Evolutionary conservation across 371 early-diverging fungal species (phyloP), one percentile per base, ranked within the genome.

Genomic region (Mortierella sp.): DNA sequence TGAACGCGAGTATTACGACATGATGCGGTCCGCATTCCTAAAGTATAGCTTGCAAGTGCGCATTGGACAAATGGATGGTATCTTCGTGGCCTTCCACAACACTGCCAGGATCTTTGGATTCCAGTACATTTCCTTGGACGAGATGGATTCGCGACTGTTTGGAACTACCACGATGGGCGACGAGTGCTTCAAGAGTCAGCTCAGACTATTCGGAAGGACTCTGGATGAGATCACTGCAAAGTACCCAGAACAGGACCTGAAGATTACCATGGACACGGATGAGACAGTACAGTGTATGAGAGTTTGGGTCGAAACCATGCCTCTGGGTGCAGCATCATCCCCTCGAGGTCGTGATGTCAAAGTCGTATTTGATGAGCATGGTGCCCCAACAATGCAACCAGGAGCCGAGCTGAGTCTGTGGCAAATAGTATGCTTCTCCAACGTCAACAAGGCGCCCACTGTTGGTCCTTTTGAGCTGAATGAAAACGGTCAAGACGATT

Each of bases 1-100:
- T 78, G 97, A 96, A 74, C 85, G 96, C 44, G 98, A 98, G 79
- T 94, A 95, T 79, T 95, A 92, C 72, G 98, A 97, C 77, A 94
- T 97, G 95, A 83, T 93, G 41, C 89, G 95, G 6, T 85, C 92
- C 2, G 92, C 94, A 0, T 91, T 95, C 64, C 71, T 96, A 39
- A 96, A 96, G 74, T 96, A 94, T 84, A 91, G 90, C 79, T 91
- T 96, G 55, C 98, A 98, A 80, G 94, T 90, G 7, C 90, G 96
- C 5, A 95, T 98, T 54, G 98, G 98, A 1, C 87, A 92, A 58
- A 98, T 98, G 98, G 97, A 97, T 72, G 98, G 98, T 6, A 90
- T 97, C 24, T 85, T 98, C 67, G 95, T 98, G 0, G 88, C 93
- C 0, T 97, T 94, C 76, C 98, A 98, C 82, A 98, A 96, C 73